phyloP scores from a whole-genome alignment of 768 basidiomycete genomes.

The Termitomyces sp. region DNA sequence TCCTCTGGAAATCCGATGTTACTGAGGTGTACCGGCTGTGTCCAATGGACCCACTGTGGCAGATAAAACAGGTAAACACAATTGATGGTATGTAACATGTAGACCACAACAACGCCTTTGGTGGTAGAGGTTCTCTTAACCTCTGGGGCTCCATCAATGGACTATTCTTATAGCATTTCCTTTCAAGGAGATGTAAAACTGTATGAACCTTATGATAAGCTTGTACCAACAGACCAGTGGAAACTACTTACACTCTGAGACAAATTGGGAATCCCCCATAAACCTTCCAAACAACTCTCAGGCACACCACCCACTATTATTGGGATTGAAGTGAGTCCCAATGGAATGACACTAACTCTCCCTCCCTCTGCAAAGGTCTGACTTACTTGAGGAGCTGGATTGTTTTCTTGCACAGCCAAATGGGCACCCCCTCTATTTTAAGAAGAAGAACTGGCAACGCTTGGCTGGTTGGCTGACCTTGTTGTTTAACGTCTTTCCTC shows the following conservation, averaged over 20 bases:
- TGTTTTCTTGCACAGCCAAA: background rate
- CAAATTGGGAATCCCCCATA: no score
- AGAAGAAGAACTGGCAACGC: conserved; percentile 22
- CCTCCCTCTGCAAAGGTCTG: background rate
- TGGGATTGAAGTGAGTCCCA: background rate
- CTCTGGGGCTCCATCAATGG: no score
- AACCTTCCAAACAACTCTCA: no score
- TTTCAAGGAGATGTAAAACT: background rate
- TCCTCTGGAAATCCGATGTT: no score
- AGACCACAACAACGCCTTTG: background rate
- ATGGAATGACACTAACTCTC: background rate
- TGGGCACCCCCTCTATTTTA: background rate
- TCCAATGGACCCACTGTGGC: background rate
- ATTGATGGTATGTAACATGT: no score
- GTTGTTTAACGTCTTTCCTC: conserved; percentile 17
- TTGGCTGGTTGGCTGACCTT: conserved; percentile 31
- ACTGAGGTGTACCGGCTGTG: background rate
- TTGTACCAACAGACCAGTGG: no score
- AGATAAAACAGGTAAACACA: background rate
- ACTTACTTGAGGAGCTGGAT: background rate
- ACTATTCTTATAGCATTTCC: background rate
- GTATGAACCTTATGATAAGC: background rate
- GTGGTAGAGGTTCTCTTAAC: no score
- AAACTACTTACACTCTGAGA: background rate
- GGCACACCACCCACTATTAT: background rate